Evolutionary conservation across 208 protist species (phyloP).

Genomic region (Leishmania major): DNA sequence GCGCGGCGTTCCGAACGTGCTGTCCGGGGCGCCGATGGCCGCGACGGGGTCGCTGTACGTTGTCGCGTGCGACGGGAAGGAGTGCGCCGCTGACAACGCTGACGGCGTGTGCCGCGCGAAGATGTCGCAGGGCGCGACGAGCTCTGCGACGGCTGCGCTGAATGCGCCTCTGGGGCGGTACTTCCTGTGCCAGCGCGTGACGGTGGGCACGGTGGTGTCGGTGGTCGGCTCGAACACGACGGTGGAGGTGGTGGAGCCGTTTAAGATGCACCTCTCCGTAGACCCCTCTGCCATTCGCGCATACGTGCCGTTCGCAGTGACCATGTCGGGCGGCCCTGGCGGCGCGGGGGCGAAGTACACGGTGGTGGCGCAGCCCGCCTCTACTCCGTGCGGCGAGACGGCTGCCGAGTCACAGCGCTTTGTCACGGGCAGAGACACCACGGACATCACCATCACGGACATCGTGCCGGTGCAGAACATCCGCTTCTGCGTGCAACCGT

Average conservation of each 20-base stretch:
- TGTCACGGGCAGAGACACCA: constrained; percentile 4
- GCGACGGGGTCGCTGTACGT: constrained; percentile 9
- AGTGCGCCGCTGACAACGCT: constrained; percentile 16
- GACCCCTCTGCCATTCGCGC: constrained; percentile 32
- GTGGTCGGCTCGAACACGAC: constrained; percentile 39
- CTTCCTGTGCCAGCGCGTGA: constrained; percentile 53
- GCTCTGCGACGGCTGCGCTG: constrained; percentile 2
- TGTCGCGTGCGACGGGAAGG: constrained; percentile 27
- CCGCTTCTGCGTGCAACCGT: constrained; percentile 34
- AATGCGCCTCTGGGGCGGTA: constrained; percentile 43
- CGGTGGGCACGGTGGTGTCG: background rate
- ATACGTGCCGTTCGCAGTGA: constrained; percentile 41
- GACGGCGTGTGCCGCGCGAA: constrained; percentile 13
- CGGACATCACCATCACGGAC: constrained; percentile 33
- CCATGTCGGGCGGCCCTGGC: constrained; percentile 36
- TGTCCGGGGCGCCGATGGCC: constrained; percentile 32
- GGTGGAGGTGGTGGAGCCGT: constrained; percentile 42
- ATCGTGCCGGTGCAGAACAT: constrained; percentile 18
- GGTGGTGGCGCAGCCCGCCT: constrained; percentile 25
- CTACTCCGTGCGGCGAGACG: constrained; percentile 25
- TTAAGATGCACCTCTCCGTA: constrained; percentile 32
- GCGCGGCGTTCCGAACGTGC: constrained; percentile 33
- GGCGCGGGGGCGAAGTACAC: constrained; percentile 6
- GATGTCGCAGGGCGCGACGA: constrained; percentile 6
- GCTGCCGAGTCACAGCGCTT: constrained; percentile 40